Evolutionary conservation across 1,139 yeast species (phyloP), one percentile per base, ranked within the genome.

Genomic region (Kurtzmaniella quercitrusa): DNA sequence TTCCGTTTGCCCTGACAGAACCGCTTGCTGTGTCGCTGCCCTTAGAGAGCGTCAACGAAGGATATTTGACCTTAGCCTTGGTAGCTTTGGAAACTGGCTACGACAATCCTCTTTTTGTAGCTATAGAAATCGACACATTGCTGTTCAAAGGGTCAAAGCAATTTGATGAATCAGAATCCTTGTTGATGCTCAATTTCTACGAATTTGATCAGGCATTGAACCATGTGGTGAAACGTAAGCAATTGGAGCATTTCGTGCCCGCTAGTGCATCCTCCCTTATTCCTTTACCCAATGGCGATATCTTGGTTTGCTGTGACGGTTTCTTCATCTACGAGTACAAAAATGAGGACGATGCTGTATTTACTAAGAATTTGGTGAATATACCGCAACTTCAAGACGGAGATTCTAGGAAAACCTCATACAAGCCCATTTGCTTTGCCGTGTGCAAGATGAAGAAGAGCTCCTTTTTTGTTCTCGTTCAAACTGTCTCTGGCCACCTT

Each of bases 181-280:
- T 55, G 1, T 46, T 60, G 3, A 48, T 48, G 15, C 63, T 91
- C 46, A 75, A 79, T 8, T 85, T 77, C 59, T 91, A 91, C 62
- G 94, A 88, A 56, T 66, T 91, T 25, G 98, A 93, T 60, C 75
- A 87, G 42, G 96, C 98, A 0, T 68, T 91, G 44, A 90, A 91
- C 56, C 86, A 85, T 57, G 77, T 90, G 1, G 71, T 85, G 2
- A 76, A 75, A 45, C 53, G 53, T 18, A 73, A 70, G 46, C 46
- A 59, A 77, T 2, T 73, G 65, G 29, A 59, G 52, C 9, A 63
- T 79, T 2, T 70, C 72, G 5, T 59, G 2, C 60, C 62, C 0
- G 49, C 54, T 0, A 56, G 67, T 18, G 59, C 73, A 1, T 56
- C 55, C 24, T 55, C 62, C 40, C 47, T 71, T 24, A 55, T 72